Evolutionary conservation across 106 monocot genomes (phyloP), one percentile per base, ranked within the genome.

Genomic region (Narthecium ossifragum): DNA sequence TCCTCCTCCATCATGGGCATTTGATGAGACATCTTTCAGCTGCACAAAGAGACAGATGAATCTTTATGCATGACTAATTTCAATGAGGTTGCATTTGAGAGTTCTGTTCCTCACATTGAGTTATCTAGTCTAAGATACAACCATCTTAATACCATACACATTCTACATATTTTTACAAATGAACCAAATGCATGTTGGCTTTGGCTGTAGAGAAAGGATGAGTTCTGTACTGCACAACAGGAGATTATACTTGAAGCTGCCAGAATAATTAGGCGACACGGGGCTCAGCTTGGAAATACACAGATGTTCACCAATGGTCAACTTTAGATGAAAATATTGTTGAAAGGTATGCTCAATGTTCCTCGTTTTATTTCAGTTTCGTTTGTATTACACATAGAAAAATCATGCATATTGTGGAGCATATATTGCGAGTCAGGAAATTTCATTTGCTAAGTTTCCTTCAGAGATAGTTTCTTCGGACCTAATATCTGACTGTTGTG

Each of bases 241-340:
- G 61, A 53, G 24, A 43, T 71, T 31, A 25, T 71, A 32, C 62
- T 71, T 1, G 51, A 63, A 43, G 70, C 46, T 17, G 55, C 41
- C 17, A 27, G 38, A 11, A 71, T 62, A 31, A 45, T 71, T 30
- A 62, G 26, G 31, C 26, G 63, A 41, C 54, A 62, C 21, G 70
- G 70, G 20, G 70, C 55, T 53, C n/a, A 46, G 34, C 55, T 71
- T 28, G 70, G 70, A 1, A 62, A 33, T 2, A 53, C 39, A 23
- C 31, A 13, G 17, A 33, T 26, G 11, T 33, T 32, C 23, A 33
- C 12, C 5, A 53, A 1, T 15, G 45, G 25, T 25, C 46, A 29
- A 45, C 0, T 46, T 5, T 26, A 53, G 27, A 53, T 10, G 51
- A 12, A 43, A 43, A 43, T n/a, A n/a, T n/a, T n/a, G n/a, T n/a